A percentile compares a stretch with the other conserved stretches of the same genome.
phyloP scores from a whole-genome alignment of 1,139 yeast genomes.

The Candida sp. region DNA sequence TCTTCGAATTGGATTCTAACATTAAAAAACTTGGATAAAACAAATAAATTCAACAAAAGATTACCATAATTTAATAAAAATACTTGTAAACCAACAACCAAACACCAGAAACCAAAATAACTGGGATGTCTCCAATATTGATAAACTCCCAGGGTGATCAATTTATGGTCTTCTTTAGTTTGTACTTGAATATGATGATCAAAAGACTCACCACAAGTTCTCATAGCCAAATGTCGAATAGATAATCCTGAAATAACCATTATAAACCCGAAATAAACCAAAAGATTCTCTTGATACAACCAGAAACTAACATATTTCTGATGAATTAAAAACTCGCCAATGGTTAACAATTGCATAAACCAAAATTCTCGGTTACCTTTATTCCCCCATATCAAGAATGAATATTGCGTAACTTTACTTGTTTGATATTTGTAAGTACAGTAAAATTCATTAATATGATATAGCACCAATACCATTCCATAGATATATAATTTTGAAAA shows the following conservation, averaged over 20 bases:
- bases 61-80: slow-evolving; percentile 22
- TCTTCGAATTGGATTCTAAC: slow-evolving; percentile 37
- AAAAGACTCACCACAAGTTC: slow-evolving; percentile 34
- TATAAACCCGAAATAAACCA: background rate
- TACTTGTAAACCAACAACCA: slow-evolving; percentile 32
- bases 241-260: slow-evolving; percentile 16
- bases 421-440: slow-evolving; percentile 23
- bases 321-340: slow-evolving; percentile 21
- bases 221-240: slow-evolving; percentile 29
- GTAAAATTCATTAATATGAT: slow-evolving; percentile 29
- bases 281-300: background rate
- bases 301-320: slow-evolving; percentile 1
- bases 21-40: slow-evolving; percentile 28
- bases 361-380: slow-evolving; percentile 32
- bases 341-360: slow-evolving; percentile 22
- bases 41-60: slow-evolving; percentile 13
- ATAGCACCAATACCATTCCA: slow-evolving; percentile 17
- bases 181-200: slow-evolving; percentile 22
- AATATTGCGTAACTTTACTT: slow-evolving; percentile 19
- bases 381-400: slow-evolving; percentile 37
- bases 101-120: slow-evolving; percentile 40
- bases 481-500: slow-evolving; percentile 18
- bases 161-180: slow-evolving; percentile 7
- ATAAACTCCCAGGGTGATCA: slow-evolving; percentile 34
- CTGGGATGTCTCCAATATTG: slow-evolving; percentile 35